A percentile compares a stretch with the other conserved stretches of the same genome.
phyloP scores from a whole-genome alignment of 805 yeast species.

The Suhomyces xylopsoci region DNA sequence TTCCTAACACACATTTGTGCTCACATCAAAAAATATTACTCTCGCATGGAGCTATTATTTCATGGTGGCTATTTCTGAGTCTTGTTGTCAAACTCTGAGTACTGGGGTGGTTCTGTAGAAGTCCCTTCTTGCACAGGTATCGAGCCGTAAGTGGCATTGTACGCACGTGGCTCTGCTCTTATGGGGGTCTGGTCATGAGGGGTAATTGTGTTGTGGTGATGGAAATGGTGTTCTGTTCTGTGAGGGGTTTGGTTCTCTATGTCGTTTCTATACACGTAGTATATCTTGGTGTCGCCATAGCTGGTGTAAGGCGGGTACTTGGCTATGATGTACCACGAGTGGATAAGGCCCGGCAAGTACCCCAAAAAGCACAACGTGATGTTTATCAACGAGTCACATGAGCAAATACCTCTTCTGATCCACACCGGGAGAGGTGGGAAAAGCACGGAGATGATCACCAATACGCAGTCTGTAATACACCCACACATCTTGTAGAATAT shows the following conservation, averaged over 20 bases:
- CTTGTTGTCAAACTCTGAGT: constrained; percentile 25
- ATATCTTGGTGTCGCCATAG: constrained; percentile 25
- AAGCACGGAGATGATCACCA: constrained; percentile 58
- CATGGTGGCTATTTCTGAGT: constrained; percentile 1
- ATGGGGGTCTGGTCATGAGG: constrained; percentile 6
- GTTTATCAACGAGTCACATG: constrained; percentile 47
- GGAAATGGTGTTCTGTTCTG: constrained; percentile 20
- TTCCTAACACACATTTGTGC: too few species aligned
- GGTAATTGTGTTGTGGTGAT: constrained; percentile 17
- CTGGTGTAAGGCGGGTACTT: constrained; percentile 40
- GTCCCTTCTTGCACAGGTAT: constrained; percentile 21
- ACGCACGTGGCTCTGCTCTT: constrained; percentile 10
- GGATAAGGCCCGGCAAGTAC: constrained; percentile 50
- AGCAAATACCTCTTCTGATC: constrained; percentile 59
- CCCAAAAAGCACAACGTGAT: constrained; percentile 45
- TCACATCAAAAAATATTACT: too few species aligned
- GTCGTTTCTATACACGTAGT: constrained; percentile 34
- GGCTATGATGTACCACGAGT: constrained; percentile 49
- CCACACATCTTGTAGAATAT: constrained; percentile 16
- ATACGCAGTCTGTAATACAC: constrained; percentile 50
- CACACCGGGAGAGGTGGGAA: constrained; percentile 76
- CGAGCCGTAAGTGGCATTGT: constrained; percentile 22
- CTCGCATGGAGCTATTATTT: too few species aligned
- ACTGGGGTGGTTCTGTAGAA: constrained; percentile 27
- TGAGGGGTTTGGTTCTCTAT: constrained; percentile 29